These are phyloP conservation scores for Fusarium albosuccineum DNA, from an alignment of 2,329 filamentous ascomycete genomes.

Conservation along the genomic window DNA sequence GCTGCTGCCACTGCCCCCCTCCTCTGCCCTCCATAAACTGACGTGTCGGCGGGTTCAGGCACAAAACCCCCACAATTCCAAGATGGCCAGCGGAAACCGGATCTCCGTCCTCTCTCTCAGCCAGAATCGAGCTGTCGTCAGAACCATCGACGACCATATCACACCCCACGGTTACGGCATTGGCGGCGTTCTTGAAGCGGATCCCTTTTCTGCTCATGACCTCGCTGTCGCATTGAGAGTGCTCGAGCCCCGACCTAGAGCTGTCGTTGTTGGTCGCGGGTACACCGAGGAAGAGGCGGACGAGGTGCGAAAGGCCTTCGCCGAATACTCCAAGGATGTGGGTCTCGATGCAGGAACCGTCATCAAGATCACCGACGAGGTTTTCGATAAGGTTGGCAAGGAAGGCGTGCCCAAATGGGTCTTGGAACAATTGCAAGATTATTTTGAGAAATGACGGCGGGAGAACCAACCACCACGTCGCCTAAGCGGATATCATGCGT, in stretches of 20 bases:
- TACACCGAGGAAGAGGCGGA: not conserved
- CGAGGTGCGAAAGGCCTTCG: not conserved
- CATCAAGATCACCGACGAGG: not conserved
- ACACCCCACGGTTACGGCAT: not conserved
- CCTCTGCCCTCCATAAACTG: not conserved
- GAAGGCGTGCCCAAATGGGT: not conserved
- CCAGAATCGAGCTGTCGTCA: not conserved
- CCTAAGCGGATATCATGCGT: too few species aligned
- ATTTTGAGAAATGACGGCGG: not conserved
- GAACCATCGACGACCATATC: not conserved
- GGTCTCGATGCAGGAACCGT: not conserved
- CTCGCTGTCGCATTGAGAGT: not conserved
- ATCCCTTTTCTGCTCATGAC: not conserved
- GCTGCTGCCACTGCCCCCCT: not conserved
- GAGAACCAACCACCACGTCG: too few species aligned
- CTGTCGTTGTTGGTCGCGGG: not conserved
- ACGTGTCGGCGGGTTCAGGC: not conserved
- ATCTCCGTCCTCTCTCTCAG: not conserved
- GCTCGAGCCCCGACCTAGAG: not conserved
- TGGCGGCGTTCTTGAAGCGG: not conserved
- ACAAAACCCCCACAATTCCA: not conserved
- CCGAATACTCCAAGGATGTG: not conserved
- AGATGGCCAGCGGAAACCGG: not conserved
- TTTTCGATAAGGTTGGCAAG: not conserved
- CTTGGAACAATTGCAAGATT: not conserved